phyloP scores from a whole-genome alignment of 208 protist genomes.

The Leishmania amazonensis region DNA sequence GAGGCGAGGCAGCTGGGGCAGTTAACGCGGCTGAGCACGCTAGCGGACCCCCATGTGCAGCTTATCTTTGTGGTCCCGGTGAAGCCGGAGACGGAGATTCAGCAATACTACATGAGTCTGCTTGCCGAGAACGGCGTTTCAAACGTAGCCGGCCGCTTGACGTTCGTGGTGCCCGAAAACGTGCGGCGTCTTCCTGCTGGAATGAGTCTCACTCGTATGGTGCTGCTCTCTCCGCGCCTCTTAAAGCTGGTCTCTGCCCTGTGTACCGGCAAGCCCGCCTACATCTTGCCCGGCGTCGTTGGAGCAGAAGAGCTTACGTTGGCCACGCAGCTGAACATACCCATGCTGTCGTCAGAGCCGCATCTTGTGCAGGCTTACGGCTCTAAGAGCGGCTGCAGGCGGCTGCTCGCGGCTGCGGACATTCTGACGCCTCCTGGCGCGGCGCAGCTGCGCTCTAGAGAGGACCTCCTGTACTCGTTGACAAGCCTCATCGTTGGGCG shows the following conservation, averaged over 20 bases:
- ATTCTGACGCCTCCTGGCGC: conserved; percentile 71
- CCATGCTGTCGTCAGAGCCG: conserved; percentile 83
- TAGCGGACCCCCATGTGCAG: conserved; percentile 82
- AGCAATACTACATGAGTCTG: conserved; percentile 80
- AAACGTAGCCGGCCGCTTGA: conserved; percentile 63
- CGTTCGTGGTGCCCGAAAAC: conserved; percentile 85
- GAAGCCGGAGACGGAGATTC: conserved; percentile 73
- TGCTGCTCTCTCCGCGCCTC: conserved; percentile 71
- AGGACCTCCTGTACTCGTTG: conserved; percentile 65
- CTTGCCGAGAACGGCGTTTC: conserved; percentile 68
- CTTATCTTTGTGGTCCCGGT: conserved; percentile 81
- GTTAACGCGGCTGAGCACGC: conserved; percentile 79
- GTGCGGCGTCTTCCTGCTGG: conserved; percentile 56
- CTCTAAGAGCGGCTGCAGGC: conserved; percentile 79
- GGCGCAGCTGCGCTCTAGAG: conserved; percentile 52
- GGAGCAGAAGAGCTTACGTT: conserved; percentile 88
- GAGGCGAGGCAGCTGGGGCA: conserved; percentile 75
- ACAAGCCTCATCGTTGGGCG: conserved; percentile 73
- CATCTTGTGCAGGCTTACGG: conserved; percentile 78
- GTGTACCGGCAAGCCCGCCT: conserved; percentile 65
- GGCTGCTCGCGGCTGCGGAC: conserved; percentile 78
- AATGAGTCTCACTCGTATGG: conserved; percentile 78
- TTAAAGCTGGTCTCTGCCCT: conserved; percentile 83
- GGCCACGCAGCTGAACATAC: conserved; percentile 80
- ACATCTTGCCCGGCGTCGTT: conserved; percentile 86